These are phyloP conservation scores for Oryza glaberrima DNA, from an alignment of 176 grass and related monocot genomes.

Conservation along the genomic window DNA sequence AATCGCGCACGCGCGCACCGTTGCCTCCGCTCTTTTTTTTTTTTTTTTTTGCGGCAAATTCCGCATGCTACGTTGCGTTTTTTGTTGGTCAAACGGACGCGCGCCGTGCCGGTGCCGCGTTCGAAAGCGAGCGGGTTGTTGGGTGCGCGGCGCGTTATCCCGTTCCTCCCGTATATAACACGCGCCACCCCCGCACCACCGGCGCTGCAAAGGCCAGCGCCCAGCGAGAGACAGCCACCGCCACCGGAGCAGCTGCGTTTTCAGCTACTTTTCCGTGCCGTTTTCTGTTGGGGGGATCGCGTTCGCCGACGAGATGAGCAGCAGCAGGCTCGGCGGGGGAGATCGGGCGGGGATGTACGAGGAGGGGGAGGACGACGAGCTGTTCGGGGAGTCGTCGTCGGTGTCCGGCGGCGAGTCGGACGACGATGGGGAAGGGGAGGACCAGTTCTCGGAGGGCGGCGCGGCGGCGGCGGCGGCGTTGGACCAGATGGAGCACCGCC, in stretches of 20 bases:
- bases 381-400: slow-evolving; percentile 35
- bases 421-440: slow-evolving; percentile 24
- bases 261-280: neutral
- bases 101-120: neutral
- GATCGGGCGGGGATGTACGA: neutral
- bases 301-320: slow-evolving; percentile 25
- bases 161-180: slow-evolving; percentile 32
- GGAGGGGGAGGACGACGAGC: slow-evolving; percentile 51
- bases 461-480: neutral
- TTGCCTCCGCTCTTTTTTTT: neutral
- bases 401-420: slow-evolving; percentile 51
- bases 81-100: slow-evolving; percentile 20
- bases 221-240: neutral
- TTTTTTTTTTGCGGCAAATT: neutral
- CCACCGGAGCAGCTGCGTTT: neutral
- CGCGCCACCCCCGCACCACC: slow-evolving; percentile 13
- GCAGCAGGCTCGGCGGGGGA: slow-evolving; percentile 13
- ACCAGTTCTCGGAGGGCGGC: slow-evolving; percentile 36
- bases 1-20: neutral
- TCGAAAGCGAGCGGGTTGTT: slow-evolving; percentile 8
- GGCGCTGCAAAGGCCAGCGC: slow-evolving; percentile 13
- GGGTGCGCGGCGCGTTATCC: slow-evolving; percentile 3
- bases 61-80: neutral
- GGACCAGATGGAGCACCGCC: neutral
- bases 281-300: neutral